These are phyloP conservation scores for Podila epicladia DNA, from an alignment of 192 early-diverging fungal genomes.

Conservation along the genomic window DNA sequence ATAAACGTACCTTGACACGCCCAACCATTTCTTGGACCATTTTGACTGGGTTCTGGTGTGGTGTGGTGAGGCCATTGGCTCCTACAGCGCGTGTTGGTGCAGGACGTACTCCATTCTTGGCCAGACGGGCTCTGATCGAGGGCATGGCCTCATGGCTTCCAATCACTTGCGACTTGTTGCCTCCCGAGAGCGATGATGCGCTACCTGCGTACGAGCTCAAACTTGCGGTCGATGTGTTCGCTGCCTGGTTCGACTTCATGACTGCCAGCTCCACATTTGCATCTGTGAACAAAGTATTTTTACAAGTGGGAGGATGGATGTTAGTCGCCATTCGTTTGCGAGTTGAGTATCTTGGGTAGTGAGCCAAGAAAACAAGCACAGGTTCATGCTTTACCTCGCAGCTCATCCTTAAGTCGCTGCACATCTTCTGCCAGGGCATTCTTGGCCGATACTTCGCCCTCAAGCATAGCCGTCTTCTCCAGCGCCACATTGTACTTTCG, in stretches of 20 bases:
- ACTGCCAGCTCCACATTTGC: constrained; percentile 63
- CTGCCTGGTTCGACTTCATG: constrained; percentile 57
- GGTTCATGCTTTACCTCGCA: constrained; percentile 55
- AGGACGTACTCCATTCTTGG: constrained; percentile 26
- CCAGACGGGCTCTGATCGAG: constrained; percentile 35
- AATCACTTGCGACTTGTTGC: constrained; percentile 12
- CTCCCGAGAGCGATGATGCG: constrained; percentile 17
- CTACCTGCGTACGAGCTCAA: constrained; percentile 19
- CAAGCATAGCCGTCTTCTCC: constrained; percentile 72
- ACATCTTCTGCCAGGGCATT: constrained; percentile 75
- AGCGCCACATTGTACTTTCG: constrained; percentile 75
- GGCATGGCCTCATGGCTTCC: constrained; percentile 52
- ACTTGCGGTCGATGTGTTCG: constrained; percentile 24
- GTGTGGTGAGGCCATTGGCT: background rate
- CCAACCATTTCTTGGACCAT: constrained; percentile 83
- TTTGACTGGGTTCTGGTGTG: constrained; percentile 66
- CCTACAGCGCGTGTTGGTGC: background rate
- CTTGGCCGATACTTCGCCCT: constrained; percentile 74
- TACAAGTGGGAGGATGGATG: constrained; percentile 1
- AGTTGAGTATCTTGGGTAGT: background rate
- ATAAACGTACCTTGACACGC: constrained; percentile 68
- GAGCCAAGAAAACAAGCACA: background rate
- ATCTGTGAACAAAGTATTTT: constrained; percentile 32
- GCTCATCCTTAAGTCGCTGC: constrained; percentile 81
- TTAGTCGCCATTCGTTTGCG: background rate